Evolutionary conservation across 139 green algal species (phyloP), one percentile per base, ranked within the genome.

Genomic region (Chlamydomonas eustigma): DNA sequence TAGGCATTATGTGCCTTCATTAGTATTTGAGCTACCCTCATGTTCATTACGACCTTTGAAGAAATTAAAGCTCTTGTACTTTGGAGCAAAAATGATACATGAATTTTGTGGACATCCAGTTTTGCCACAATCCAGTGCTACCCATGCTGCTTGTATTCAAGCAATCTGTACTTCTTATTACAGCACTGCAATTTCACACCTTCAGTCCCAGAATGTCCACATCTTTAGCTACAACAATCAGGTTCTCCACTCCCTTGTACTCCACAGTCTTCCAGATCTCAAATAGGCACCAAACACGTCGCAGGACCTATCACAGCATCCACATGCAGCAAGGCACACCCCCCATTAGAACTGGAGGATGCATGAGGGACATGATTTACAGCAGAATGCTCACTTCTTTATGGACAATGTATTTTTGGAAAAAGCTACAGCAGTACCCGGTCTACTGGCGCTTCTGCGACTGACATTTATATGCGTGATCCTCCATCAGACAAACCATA

Each of bases 181-280:
- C n/a, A n/a, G n/a, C n/a, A n/a, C n/a, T n/a, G n/a, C n/a, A n/a
- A 58, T 58, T 58, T 31, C 52, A 25, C 34, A 68, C 65, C 65
- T 72, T 72, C 33, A 72, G 65, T 4, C 65, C 18, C 8, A 72
- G 28, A 12, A 72, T n/a, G 65, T 72, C 65, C 4, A 72, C 65
- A 72, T 44, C 65, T 37, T 4, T 39, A 44, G 65, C 65, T 4
- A 72, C 28, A 6, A 72, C 65, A 38, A 72, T 39, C 33, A 72
- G 28, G 5, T 31, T 31, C 18, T 39, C 65, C 28, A 72, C 65
- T 6, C 5, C 34, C 18, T 72, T 38, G 65, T 44, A 72, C 5
- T 72, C 5, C 65, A 72, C 65, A 8, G 65, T 72, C 65, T 72
- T 72, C 65, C 65, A 72, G 58, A 70, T 70, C 44, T 58, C 44